Base-by-base conservation (phyloP, 306 rosid species). In the Acacia crassicarpa region DNA sequence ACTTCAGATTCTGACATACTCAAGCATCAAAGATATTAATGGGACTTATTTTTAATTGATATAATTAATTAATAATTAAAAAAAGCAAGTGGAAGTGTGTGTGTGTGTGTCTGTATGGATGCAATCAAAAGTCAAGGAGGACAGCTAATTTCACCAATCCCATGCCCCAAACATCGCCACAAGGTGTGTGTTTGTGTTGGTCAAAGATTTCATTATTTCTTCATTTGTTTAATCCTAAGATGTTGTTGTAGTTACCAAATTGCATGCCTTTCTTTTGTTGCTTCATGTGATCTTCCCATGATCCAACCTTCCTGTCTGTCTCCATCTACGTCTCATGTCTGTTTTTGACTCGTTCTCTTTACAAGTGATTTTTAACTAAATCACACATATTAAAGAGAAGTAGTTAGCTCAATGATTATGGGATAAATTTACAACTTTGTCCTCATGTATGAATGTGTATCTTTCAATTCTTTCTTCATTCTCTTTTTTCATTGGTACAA, bases 81-180 rank as follows among this genome's bases (percentile, higher is more conserved):
- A 17, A 35, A 17, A 35, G 11, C 69, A 63, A 63, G n/a, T 30
- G 14, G n/a, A 11, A 0, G 35, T 17, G 35, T 63, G 32, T 30
- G 2, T 30, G 56, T 6, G 6, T 5, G 1, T 0, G 66, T 33
- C n/a, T n/a, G 17, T 63, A 38, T 6, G 6, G 2, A n/a, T 71
- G 40, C 30, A 14, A 44, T 71, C 45, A 87, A 32, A 72, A 84
- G 91, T 82, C 90, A 83, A 88, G 86, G 75, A 86, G 83, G 76
- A 80, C 90, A 82, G 85, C 84, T 82, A 75, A 68, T 61, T 80
- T 77, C 86, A 80, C 72, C 84, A 48, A 75, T 40, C 53, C 78
- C 78, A 59, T 81, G 81, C 85, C 90, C 88, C 84, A 79, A 76
- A 87, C 90, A 87, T 79, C 90, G 90, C 73, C 88, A 84, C 86